These are phyloP conservation scores for Epichloe gansuensis DNA, from an alignment of 2,329 filamentous ascomycete genomes.

Conservation along the genomic window DNA sequence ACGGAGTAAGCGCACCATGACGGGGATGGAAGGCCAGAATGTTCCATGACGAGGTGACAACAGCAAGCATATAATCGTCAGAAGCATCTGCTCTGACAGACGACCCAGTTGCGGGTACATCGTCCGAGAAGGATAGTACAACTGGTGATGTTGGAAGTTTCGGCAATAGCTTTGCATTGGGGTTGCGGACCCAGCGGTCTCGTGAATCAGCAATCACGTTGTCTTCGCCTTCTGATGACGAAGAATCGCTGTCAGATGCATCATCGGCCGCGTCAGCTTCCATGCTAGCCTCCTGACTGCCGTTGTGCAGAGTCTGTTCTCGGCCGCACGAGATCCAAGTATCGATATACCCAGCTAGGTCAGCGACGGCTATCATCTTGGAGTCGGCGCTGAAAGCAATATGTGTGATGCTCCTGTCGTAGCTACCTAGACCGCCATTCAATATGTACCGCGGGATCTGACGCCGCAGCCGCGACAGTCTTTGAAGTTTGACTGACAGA, in stretches of 20 bases:
- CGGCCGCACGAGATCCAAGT: conserved; percentile 59
- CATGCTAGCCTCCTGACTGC: conserved; percentile 17
- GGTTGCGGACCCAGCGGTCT: conserved; percentile 63
- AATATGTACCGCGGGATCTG: conserved; percentile 40
- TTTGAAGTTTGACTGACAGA: conserved; percentile 27
- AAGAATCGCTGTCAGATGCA: conserved; percentile 27
- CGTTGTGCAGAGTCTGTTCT: conserved; percentile 16
- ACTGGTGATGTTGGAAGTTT: conserved; percentile 52
- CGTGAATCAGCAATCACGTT: conserved; percentile 27
- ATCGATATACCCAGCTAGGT: conserved; percentile 76
- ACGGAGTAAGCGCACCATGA: conserved; percentile 65
- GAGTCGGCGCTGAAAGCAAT: conserved; percentile 70
- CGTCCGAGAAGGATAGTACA: conserved; percentile 53
- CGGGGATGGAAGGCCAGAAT: conserved; percentile 69
- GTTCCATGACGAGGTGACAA: conserved; percentile 43
- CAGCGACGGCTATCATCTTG: conserved; percentile 63
- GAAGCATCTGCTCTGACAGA: conserved; percentile 14
- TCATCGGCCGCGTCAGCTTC: conserved; percentile 20
- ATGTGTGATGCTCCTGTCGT: conserved; percentile 64
- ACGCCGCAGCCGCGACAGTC: conserved; percentile 39
- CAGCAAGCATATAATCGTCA: conserved; percentile 39
- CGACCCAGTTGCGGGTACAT: conserved; percentile 23
- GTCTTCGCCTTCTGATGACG: conserved; percentile 26
- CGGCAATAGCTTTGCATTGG: conserved; percentile 54
- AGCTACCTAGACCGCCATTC: conserved; percentile 57